phyloP scores from a whole-genome alignment of 805 yeast genomes.

The Ogataea nonfermentans region DNA sequence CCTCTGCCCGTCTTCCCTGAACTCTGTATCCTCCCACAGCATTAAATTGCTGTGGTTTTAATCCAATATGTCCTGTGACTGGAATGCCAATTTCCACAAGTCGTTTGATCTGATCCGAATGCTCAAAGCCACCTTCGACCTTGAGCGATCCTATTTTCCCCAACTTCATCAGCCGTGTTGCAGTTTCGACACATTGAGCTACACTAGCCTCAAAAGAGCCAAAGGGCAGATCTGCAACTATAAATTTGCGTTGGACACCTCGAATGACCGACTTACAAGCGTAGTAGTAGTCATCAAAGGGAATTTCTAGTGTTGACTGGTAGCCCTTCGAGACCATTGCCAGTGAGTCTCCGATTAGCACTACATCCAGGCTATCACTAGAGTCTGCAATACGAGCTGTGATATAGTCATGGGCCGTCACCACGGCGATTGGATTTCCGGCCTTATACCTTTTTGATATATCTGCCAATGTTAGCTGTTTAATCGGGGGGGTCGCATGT shows the following conservation, averaged over 20 bases:
- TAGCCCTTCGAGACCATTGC: slow-evolving; percentile 92
- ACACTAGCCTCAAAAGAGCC: slow-evolving; percentile 74
- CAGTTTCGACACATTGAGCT: slow-evolving; percentile 59
- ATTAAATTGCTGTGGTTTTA: slow-evolving; percentile 85
- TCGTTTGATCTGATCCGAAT: slow-evolving; percentile 51
- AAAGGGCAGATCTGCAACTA: slow-evolving; percentile 86
- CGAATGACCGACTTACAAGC: slow-evolving; percentile 75
- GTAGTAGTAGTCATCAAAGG: slow-evolving; percentile 75
- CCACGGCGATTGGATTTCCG: slow-evolving; percentile 29
- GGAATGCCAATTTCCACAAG: slow-evolving; percentile 76
- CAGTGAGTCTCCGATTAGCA: slow-evolving; percentile 86
- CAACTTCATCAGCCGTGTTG: slow-evolving; percentile 52
- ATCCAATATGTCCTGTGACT: slow-evolving; percentile 86
- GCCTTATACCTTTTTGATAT: slow-evolving; percentile 21
- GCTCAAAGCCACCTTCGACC: slow-evolving; percentile 75
- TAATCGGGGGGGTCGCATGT: slow-evolving; percentile 11
- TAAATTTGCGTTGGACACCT: slow-evolving; percentile 61
- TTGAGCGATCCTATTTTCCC: slow-evolving; percentile 73
- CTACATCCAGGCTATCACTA: slow-evolving; percentile 61
- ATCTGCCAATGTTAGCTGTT: slow-evolving; percentile 27
- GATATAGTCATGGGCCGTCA: slow-evolving; percentile 89
- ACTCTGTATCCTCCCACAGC: slow-evolving; percentile 83
- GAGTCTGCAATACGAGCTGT: slow-evolving; percentile 68
- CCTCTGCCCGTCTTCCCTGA: slow-evolving; percentile 63
- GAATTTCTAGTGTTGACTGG: slow-evolving; percentile 68